Base-by-base conservation (phyloP, 2,329 filamentous ascomycete genomes). In the Aureobasidium sp. region DNA sequence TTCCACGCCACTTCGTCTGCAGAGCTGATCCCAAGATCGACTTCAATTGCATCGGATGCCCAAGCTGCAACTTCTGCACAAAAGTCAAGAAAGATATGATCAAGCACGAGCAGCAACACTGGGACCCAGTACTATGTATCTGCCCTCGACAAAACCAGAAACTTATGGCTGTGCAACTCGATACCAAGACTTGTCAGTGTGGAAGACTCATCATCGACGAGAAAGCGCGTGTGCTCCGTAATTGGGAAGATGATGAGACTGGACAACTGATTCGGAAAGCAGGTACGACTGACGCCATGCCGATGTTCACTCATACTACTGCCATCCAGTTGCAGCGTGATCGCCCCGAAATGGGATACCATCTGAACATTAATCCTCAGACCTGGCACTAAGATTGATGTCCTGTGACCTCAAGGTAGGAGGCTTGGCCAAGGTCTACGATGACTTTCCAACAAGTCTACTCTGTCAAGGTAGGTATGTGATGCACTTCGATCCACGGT, bases 261-360 rank as follows among this genome's bases (percentile, higher is more conserved):
- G 43, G 56, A 9, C n/a, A 47, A 27, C 8, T 48, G 29, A 25
- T 60, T 1, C 7, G 20, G 0, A 60, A 40, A 20, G 38, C 13
- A 9, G 56, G 56, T 60, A 48, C 6, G 31, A 25, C 43, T 20
- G 38, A 27, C 18, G 18, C 10, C 5, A 27, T 25, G 43, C 6
- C n/a, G 8, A 60, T 31, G 11, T 60, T 60, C 29, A 23, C 23
- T 20, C 38, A 60, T 31, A 31, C 33, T 40, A 36, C 56, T 38
- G 56, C 56, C 23, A 29, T 60, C 5, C 56, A 60, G 43, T 27
- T 60, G 42, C 42, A 48, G 38, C 20, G 31, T 11, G 56, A 60
- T 43, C n/a, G 31, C 13, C 38, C 40, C 2, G 20, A 58, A 15
- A 58, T 58, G 40, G 18, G 23, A 4, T 29, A 51, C 9, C 15